A percentile compares a stretch with the other conserved stretches of the same genome.
These are phyloP conservation scores for Elsinoe australis DNA, from an alignment of 2,329 filamentous ascomycete genomes.

Conservation along the genomic window DNA sequence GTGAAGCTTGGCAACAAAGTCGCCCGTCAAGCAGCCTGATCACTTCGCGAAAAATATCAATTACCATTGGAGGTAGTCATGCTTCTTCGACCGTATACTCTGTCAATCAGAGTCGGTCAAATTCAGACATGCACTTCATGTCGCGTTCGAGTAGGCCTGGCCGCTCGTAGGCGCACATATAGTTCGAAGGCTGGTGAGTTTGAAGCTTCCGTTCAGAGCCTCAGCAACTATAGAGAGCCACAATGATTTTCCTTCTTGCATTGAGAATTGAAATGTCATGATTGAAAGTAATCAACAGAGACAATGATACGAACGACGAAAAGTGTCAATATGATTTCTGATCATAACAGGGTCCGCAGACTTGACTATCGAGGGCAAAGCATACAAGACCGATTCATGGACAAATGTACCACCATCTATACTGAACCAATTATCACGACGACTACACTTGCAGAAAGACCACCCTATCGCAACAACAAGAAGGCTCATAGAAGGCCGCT, in stretches of 20 bases:
- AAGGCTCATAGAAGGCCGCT: conserved; percentile 83
- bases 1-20: no score
- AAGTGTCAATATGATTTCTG: not conserved
- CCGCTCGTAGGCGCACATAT: not conserved
- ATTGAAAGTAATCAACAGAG: no score
- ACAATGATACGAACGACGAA: no score
- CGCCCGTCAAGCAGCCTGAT: no score
- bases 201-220: not conserved
- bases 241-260: no score
- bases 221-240: not conserved
- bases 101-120: not conserved
- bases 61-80: no score
- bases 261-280: no score
- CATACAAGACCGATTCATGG: conserved; percentile 67
- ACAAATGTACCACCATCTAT: conserved; percentile 78
- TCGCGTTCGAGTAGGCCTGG: not conserved
- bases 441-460: conserved; percentile 81
- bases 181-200: not conserved
- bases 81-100: no score
- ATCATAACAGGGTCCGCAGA: not conserved
- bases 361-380: conserved; percentile 52
- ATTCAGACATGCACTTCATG: not conserved
- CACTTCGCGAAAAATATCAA: no score
- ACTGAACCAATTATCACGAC: conserved; percentile 62
- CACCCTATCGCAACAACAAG: conserved; percentile 88